phyloP scores from a whole-genome alignment of 2,329 filamentous ascomycete genomes.

The Claviceps sp. region DNA sequence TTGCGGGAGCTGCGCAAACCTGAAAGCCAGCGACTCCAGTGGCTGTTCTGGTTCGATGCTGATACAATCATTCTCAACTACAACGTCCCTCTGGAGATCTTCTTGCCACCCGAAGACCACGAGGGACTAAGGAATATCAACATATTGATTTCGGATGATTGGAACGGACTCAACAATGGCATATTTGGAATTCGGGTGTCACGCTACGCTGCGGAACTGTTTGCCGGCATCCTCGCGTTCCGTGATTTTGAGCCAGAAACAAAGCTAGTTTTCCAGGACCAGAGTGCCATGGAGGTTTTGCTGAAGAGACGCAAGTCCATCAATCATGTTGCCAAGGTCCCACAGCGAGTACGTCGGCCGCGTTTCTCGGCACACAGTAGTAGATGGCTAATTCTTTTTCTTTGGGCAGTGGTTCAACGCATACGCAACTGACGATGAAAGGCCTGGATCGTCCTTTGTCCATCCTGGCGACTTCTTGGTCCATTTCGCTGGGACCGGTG shows the following conservation, averaged over 20 bases:
- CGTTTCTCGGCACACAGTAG: too few relatives aligned
- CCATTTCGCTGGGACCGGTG: slow-evolving; percentile 8
- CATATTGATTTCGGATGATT: slow-evolving; percentile 1
- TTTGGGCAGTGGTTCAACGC: slow-evolving; percentile 10
- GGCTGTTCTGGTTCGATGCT: slow-evolving; percentile 21
- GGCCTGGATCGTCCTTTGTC: neutral
- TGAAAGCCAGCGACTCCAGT: slow-evolving; percentile 21
- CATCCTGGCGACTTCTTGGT: slow-evolving; percentile 9
- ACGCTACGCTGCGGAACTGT: slow-evolving; percentile 8
- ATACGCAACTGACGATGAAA: slow-evolving; percentile 2
- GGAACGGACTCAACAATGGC: slow-evolving; percentile 5
- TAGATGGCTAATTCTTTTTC: neutral
- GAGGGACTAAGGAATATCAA: neutral
- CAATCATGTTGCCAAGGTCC: slow-evolving; percentile 7
- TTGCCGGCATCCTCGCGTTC: slow-evolving; percentile 8
- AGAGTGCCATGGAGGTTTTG: slow-evolving; percentile 10
- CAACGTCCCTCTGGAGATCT: slow-evolving; percentile 3
- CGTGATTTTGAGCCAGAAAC: slow-evolving; percentile 8
- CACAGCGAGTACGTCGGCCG: slow-evolving; percentile 6
- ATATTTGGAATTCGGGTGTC: slow-evolving; percentile 10
- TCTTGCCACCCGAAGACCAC: slow-evolving; percentile 1
- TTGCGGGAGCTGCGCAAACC: slow-evolving; percentile 26
- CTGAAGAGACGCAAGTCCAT: slow-evolving; percentile 6
- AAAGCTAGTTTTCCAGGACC: slow-evolving; percentile 7
- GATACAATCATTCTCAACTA: slow-evolving; percentile 7